Percentiles rank a stretch among this genome's conserved stretches.
Conservation (phyloP, 805 yeast genomes). For the Cyberlindnera euphorbiae region DNA sequence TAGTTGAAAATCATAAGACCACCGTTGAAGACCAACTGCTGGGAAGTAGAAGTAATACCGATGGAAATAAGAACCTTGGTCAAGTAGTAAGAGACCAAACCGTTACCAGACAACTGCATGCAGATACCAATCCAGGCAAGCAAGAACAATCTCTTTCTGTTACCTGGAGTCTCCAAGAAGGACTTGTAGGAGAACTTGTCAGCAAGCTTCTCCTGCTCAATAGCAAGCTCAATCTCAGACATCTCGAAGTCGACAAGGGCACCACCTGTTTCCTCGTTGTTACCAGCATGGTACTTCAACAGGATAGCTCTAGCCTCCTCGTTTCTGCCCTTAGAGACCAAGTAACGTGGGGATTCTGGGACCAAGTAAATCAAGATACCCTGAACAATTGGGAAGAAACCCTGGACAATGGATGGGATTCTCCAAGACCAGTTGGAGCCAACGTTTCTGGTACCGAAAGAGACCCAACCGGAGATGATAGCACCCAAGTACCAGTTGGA, state of each 20-base stretch:
- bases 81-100: conserved; percentile 47
- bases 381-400: conserved; percentile 42
- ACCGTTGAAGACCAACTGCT: conserved; percentile 47
- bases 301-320: conserved; percentile 42
- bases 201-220: conserved; percentile 37
- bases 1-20: conserved; percentile 45
- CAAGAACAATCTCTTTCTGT: conserved; percentile 39
- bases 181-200: conserved; percentile 34
- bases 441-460: conserved; percentile 39
- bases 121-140: conserved; percentile 28
- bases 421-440: conserved; percentile 43
- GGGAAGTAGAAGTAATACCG: conserved; percentile 44
- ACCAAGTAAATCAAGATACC: conserved; percentile 32
- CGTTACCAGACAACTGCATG: conserved; percentile 46
- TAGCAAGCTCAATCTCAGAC: conserved; percentile 36
- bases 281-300: conserved; percentile 36
- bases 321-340: conserved; percentile 35
- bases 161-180: conserved; percentile 34
- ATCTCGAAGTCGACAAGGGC: conserved; percentile 35
- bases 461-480: conserved; percentile 47
- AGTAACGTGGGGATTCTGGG: conserved; percentile 49
- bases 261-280: conserved; percentile 23
- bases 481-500: conserved; percentile 52
- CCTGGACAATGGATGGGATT: conserved; percentile 50
- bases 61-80: conserved; percentile 45